Conservation (phyloP, 345 rosid species). For the Gossypium stocksii region DNA sequence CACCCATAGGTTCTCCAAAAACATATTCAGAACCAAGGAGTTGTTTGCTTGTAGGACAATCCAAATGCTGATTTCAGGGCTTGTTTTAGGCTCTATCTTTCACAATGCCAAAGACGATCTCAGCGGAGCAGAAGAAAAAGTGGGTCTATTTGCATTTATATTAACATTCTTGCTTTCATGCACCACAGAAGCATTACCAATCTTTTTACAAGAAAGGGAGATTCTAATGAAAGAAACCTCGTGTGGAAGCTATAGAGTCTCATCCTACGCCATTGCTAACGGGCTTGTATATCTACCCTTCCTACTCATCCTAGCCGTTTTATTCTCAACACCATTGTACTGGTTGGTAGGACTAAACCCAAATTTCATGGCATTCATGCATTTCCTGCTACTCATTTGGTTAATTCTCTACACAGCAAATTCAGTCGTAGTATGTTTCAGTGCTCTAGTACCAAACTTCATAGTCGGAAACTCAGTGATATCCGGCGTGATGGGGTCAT, state of each 20-base stretch:
- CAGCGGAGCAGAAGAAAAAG: constrained; percentile 65
- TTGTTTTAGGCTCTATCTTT: constrained; percentile 88
- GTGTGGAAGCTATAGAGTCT: constrained; percentile 79
- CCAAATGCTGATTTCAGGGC: constrained; percentile 78
- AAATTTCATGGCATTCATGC: constrained; percentile 57
- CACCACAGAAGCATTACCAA: constrained; percentile 86
- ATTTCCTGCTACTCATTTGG: constrained; percentile 82
- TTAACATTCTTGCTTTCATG: constrained; percentile 78
- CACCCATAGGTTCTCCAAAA: constrained; percentile 84
- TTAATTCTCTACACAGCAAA: constrained; percentile 91
- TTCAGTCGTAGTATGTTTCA: constrained; percentile 90
- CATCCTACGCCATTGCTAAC: constrained; percentile 82
- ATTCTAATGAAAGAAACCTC: constrained; percentile 89
- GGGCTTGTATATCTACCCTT: constrained; percentile 90
- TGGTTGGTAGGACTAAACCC: constrained; percentile 84
- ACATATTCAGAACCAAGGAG: constrained; percentile 81
- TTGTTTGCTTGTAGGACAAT: constrained; percentile 73
- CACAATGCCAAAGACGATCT: constrained; percentile 54
- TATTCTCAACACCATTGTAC: constrained; percentile 75
- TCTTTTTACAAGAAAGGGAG: constrained; percentile 86
- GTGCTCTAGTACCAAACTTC: constrained; percentile 90
- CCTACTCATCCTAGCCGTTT: constrained; percentile 67
- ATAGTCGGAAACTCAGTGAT: constrained; percentile 86
- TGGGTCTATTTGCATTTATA: constrained; percentile 90
- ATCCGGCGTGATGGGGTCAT: constrained; percentile 94